A percentile compares a stretch with the other conserved stretches of the same genome.
These are phyloP conservation scores for Paxillus rubicundulus DNA, from an alignment of 768 basidiomycete species.

Conservation along the genomic window DNA sequence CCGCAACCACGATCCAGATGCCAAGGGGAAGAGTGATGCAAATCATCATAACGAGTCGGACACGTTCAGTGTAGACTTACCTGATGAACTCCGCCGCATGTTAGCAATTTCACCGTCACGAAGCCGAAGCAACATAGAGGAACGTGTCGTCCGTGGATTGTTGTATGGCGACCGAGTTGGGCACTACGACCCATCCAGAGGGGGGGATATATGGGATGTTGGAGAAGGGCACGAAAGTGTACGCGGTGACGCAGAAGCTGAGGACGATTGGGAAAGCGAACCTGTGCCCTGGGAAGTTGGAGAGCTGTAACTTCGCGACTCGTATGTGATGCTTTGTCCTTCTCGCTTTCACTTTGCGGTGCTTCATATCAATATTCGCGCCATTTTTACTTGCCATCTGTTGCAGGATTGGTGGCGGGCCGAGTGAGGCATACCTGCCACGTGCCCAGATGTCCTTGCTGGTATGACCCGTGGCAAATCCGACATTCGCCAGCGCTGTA, in stretches of 20 bases:
- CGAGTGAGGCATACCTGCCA: conserved; percentile 22
- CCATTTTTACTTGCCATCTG: conserved; percentile 22
- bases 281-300: conserved; percentile 80
- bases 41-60: conserved; percentile 36
- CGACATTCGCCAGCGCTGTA: conserved; percentile 2
- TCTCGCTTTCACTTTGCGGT: conserved; percentile 29
- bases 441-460: conserved; percentile 17
- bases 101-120: conserved; percentile 56
- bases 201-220: conserved; percentile 74
- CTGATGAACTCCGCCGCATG: conserved; percentile 62
- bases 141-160: conserved; percentile 56
- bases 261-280: conserved; percentile 74
- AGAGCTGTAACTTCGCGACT: conserved; percentile 50
- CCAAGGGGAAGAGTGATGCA: conserved; percentile 16
- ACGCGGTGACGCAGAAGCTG: conserved; percentile 47
- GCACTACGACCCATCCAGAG: conserved; percentile 61
- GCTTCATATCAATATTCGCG: conserved; percentile 33
- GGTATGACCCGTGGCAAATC: conserved; percentile 1
- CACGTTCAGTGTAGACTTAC: conserved; percentile 55
- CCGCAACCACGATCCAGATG: conserved; percentile 21
- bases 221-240: conserved; percentile 55
- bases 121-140: conserved; percentile 42
- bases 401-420: conserved; percentile 14
- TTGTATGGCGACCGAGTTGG: conserved; percentile 54
- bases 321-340: conserved; percentile 30